phyloP scores from a whole-genome alignment of 2,329 filamentous ascomycete species.

The Cladosporium sp. region DNA sequence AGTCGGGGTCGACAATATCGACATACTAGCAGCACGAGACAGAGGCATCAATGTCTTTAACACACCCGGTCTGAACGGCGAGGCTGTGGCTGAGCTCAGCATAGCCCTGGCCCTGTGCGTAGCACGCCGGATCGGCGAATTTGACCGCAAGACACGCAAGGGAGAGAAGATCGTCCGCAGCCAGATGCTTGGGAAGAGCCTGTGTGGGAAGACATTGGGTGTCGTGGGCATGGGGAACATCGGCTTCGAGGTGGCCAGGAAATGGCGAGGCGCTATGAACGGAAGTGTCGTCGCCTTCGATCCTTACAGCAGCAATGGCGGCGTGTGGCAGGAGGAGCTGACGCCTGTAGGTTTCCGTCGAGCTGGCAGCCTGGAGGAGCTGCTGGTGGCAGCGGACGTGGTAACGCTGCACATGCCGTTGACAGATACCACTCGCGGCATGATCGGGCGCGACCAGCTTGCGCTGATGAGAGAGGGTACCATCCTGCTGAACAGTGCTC shows the following conservation, averaged over 20 bases:
- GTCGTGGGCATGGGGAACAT: constrained; percentile 39
- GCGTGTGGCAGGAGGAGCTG: constrained; percentile 21
- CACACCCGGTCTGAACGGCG: too few species aligned
- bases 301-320: constrained; percentile 25
- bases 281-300: constrained; percentile 34
- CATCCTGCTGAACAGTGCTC: constrained; percentile 31
- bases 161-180: constrained; percentile 25
- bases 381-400: constrained; percentile 32
- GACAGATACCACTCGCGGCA: constrained; percentile 23
- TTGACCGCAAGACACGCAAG: constrained; percentile 16
- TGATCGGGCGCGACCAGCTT: constrained; percentile 30
- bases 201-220: constrained; percentile 33
- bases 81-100: too few species aligned
- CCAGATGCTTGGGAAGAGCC: constrained; percentile 25
- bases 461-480: constrained; percentile 27
- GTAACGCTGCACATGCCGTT: constrained; percentile 34
- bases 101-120: too few species aligned
- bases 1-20: too few species aligned
- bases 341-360: constrained; percentile 22
- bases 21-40: too few species aligned
- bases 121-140: too few species aligned
- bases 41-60: too few species aligned
- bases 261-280: constrained; percentile 32
- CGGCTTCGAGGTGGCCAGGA: constrained; percentile 31
- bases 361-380: constrained; percentile 27